These are phyloP conservation scores for Eucalyptus curtisii DNA, from an alignment of 345 rosid genomes.

Conservation along the genomic window DNA sequence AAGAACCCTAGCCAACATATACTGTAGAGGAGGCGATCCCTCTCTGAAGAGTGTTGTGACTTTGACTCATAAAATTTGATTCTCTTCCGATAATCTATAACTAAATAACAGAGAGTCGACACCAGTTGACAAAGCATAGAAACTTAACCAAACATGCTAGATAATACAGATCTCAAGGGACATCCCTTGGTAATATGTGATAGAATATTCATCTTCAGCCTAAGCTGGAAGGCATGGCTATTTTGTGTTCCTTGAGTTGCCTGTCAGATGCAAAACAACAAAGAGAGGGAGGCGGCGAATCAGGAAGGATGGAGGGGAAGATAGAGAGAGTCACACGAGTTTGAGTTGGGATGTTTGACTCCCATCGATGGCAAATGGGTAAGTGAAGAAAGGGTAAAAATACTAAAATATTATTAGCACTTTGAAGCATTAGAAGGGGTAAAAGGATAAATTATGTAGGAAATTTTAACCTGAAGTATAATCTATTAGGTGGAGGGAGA, in stretches of 20 bases:
- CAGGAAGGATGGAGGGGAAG: neutral
- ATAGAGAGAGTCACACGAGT: neutral
- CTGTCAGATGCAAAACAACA: neutral
- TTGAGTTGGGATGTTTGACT: neutral
- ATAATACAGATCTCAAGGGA: neutral
- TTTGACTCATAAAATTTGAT: neutral
- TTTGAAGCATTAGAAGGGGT: neutral
- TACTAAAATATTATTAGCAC: neutral
- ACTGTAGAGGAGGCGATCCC: neutral
- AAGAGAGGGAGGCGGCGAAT: neutral
- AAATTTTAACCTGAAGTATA: neutral
- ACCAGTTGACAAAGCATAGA: neutral
- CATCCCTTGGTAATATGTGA: neutral
- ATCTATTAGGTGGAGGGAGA: neutral
- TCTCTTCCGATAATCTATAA: neutral
- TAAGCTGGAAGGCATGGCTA: neutral
- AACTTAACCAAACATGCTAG: neutral
- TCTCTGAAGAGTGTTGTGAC: neutral
- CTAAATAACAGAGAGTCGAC: neutral
- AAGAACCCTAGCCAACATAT: neutral
- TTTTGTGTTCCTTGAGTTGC: neutral
- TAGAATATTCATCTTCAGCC: neutral
- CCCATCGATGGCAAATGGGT: neutral
- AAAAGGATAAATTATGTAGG: neutral
- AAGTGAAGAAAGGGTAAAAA: neutral